Base-by-base conservation (phyloP, 306 rosid species). In the Rosa multiflora region DNA sequence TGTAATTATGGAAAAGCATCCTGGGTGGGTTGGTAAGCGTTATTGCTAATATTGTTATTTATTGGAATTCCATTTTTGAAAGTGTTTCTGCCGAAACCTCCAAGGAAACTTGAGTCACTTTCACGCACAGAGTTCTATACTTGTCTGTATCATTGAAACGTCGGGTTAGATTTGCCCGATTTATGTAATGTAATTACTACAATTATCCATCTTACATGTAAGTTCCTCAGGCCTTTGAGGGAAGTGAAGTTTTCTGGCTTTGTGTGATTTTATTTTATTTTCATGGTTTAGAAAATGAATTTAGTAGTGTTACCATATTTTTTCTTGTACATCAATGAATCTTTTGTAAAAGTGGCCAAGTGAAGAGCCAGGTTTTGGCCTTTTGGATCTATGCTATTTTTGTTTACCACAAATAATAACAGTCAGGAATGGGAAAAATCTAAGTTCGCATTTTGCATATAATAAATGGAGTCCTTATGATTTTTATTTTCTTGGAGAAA, bases 21-120 rank as follows among this genome's bases (percentile, higher is more conserved):
- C 92, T 80, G 99, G 99, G 82, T 95, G 99, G 99, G 98, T 95
- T 85, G 99, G 99, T 95, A 86, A 87, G 99, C 78, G 77, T 72
- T 35, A 58, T 29, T 44, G 74, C 47, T 61, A 26, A 67, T 67
- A 53, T 52, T 17, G 53, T 39, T 14, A 4, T 49, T 29, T 20
- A 53, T 39, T 6, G 73, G 43, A 71, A 4, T 48, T 59, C 5
- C 4, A 20, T 40, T 55, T 29, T 15, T n/a, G 6, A 23, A 59
- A 9, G 49, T 44, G 62, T 73, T 58, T 23, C 23, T 71, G 53
- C 62, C 73, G 39, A 47, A 70, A n/a, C 32, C 49, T 81, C 68
- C 26, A 37, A 15, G n/a, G 18, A 69, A 42, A 14, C n/a, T 13
- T 21, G 4, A 26, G 37, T 58, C 14, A 14, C 52, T 18, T 58